Percentiles rank a stretch among this genome's conserved stretches.
Conservation (phyloP, 345 rosid genomes). For the Corchorus olitorius region DNA sequence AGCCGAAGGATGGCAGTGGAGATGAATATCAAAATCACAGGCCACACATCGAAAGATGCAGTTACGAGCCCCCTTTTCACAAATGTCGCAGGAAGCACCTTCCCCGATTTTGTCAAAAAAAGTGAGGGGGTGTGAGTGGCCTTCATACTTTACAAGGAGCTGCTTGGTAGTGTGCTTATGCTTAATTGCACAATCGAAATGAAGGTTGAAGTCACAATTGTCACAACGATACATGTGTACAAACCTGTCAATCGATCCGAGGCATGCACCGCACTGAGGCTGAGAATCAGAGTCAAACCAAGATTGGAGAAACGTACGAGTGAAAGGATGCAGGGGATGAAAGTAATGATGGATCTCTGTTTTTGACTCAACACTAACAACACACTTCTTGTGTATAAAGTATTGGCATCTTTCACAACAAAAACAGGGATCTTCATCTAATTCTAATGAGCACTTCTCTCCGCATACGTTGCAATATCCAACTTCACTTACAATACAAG, state of each 20-base stretch:
- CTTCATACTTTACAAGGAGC: background rate
- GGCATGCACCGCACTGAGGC: background rate
- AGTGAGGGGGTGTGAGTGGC: background rate
- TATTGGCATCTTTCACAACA: constrained; percentile 1
- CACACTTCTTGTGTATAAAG: constrained; percentile 12
- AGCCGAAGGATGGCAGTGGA: constrained; percentile 14
- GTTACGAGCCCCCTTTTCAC: background rate
- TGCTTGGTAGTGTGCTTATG: background rate
- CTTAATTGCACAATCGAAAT: background rate
- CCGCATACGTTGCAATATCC: constrained; percentile 3
- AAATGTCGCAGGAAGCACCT: background rate
- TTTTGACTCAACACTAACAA: background rate
- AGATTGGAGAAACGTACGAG: background rate
- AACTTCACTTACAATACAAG: background rate
- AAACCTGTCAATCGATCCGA: background rate
- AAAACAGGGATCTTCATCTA: background rate
- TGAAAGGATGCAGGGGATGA: constrained; percentile 13
- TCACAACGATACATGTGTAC: background rate
- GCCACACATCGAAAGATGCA: background rate
- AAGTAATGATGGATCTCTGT: background rate
- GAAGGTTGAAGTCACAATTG: background rate
- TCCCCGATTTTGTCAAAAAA: background rate
- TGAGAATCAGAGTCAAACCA: too few species aligned
- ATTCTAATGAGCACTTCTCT: background rate
- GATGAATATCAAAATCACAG: constrained; percentile 8